phyloP scores from a whole-genome alignment of 164 flowering plant genomes.

The Magnolia changhungtana region DNA sequence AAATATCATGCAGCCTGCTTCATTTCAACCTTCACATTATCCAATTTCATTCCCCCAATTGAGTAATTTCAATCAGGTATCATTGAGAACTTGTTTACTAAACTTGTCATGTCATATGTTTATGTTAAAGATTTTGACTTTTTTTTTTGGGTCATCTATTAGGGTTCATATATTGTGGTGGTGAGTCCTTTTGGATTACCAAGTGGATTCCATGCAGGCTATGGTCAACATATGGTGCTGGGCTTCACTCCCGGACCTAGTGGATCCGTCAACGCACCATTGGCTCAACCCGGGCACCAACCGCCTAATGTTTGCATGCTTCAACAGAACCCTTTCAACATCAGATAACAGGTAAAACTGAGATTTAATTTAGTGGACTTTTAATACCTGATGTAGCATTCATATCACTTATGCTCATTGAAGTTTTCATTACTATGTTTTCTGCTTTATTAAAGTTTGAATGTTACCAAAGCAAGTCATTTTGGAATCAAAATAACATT shows the following conservation, averaged over 20 bases:
- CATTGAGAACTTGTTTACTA: too few relatives aligned
- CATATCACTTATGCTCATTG: not conserved
- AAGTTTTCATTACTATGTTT: not conserved
- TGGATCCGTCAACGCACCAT: too few relatives aligned
- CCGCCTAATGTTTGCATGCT: too few relatives aligned
- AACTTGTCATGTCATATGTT: too few relatives aligned
- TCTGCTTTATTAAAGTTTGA: not conserved
- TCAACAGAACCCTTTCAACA: not conserved
- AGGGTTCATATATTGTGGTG: too few relatives aligned
- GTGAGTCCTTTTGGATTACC: too few relatives aligned
- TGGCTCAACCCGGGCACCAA: too few relatives aligned
- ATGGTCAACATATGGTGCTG: too few relatives aligned
- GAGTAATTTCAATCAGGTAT: not conserved
- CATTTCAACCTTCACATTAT: not conserved
- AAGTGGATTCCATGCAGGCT: too few relatives aligned
- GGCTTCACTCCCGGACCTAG: too few relatives aligned
- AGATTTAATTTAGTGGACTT: not conserved
- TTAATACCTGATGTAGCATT: not conserved
- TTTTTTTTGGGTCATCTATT: too few relatives aligned
- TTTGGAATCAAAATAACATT: too few relatives aligned
- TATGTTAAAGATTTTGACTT: not conserved
- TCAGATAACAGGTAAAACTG: not conserved
- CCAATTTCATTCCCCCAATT: not conserved
- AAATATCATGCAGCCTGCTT: not conserved
- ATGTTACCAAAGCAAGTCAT: not conserved